Evolutionary conservation across 192 early-diverging fungal genomes (phyloP).

Genomic region (Lobosporangium transversale): DNA sequence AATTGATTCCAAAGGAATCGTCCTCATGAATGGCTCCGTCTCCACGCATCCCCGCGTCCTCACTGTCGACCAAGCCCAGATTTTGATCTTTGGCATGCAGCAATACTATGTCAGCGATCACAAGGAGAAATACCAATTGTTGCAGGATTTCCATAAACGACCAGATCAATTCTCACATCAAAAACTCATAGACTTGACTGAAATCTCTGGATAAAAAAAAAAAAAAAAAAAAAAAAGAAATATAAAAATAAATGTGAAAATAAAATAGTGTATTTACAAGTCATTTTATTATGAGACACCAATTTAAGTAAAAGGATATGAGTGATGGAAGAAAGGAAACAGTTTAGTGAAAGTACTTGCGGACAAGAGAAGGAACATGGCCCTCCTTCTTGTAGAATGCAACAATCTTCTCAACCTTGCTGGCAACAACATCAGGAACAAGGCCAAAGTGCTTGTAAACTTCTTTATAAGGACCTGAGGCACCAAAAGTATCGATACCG

Average conservation of each 20-base stretch:
- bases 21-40: slow-evolving; percentile 90
- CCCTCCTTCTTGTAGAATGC: slow-evolving; percentile 75
- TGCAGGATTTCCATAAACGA: slow-evolving; percentile 83
- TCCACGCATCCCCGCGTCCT: slow-evolving; percentile 64
- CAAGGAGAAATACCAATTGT: slow-evolving; percentile 66
- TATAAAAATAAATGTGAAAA: not conserved
- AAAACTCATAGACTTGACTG: slow-evolving; percentile 58
- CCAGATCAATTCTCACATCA: slow-evolving; percentile 81
- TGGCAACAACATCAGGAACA: slow-evolving; percentile 75
- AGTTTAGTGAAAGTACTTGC: slow-evolving; percentile 53
- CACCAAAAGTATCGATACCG: slow-evolving; percentile 92
- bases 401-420: slow-evolving; percentile 84
- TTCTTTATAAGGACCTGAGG: slow-evolving; percentile 83
- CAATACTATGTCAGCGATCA: slow-evolving; percentile 88
- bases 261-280: slow-evolving; percentile 14
- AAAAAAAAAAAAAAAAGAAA: not conserved
- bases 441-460: slow-evolving; percentile 89
- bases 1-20: slow-evolving; percentile 79
- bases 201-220: slow-evolving; percentile 51
- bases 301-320: not conserved
- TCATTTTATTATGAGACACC: slow-evolving; percentile 6
- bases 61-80: slow-evolving; percentile 75
- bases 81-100: slow-evolving; percentile 82
- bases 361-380: slow-evolving; percentile 55
- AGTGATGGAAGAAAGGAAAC: not conserved